Evolutionary conservation across 495 filamentous ascomycete species (phyloP).

Genomic region (Xylaria curta): DNA sequence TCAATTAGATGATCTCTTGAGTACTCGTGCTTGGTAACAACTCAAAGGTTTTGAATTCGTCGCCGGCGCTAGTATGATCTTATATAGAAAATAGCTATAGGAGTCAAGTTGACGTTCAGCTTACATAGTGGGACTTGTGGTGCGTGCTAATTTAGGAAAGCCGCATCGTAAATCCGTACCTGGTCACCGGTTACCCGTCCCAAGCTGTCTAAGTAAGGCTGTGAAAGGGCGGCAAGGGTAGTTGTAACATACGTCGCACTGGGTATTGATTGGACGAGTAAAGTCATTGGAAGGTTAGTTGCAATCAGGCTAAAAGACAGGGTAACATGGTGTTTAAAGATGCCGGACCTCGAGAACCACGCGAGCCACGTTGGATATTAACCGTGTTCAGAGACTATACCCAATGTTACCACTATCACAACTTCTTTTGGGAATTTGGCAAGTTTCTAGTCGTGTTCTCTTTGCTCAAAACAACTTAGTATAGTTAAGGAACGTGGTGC

Average conservation of each 20-base stretch:
- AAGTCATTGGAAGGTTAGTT: conserved; percentile 2
- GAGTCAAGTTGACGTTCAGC: background rate
- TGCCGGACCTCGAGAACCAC: background rate
- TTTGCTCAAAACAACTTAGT: background rate
- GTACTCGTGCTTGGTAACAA: background rate
- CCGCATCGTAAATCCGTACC: background rate
- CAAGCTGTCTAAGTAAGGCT: conserved; percentile 14
- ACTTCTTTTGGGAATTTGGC: conserved; percentile 3
- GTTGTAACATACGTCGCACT: background rate
- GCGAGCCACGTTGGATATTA: conserved; percentile 14
- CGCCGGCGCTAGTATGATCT: background rate
- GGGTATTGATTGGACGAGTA: conserved; percentile 9
- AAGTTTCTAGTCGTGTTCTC: background rate
- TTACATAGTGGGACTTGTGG: background rate
- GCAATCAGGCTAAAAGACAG: conserved; percentile 22
- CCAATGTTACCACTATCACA: background rate
- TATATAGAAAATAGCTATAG: conserved; percentile 7
- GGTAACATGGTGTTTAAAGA: conserved; percentile 8
- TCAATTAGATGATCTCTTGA: background rate
- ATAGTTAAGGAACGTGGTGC: background rate
- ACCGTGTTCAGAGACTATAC: conserved; percentile 13
- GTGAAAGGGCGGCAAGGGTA: conserved; percentile 6
- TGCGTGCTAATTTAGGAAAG: conserved; percentile 13
- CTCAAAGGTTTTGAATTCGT: background rate
- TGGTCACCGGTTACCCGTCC: background rate